Base-by-base conservation (phyloP, 1,139 yeast species). In the Magnusiomyces tetraspermus region DNA sequence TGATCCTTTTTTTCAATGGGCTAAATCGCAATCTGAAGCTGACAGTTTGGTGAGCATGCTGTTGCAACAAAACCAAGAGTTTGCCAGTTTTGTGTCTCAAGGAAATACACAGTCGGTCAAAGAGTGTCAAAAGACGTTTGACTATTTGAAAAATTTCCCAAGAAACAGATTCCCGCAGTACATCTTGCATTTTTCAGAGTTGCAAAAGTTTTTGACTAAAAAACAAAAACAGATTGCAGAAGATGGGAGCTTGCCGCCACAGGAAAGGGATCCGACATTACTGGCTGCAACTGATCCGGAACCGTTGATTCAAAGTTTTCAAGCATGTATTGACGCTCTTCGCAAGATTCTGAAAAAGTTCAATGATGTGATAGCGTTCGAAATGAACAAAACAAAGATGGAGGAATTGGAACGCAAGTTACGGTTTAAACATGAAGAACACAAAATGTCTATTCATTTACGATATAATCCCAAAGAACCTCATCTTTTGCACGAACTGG, bases 121-220 rank as follows among this genome's bases (percentile, higher is more conserved):
- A 24, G 33, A 30, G 23, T 43, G 51, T 13, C 44, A 48, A 5
- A 49, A 51, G 38, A 50, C 48, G 28, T 54, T 54, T 26, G 46
- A 50, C 23, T 43, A 49, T 4, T 33, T 54, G 36, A 49, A 47
- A 37, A 49, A 54, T 38, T 49, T 28, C 31, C 50, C 56, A 10
- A 42, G 54, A 15, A 54, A 51, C 11, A 46, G 56, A 3, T 54
- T 49, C 43, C 51, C 51, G 4, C 54, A 49, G 23, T 54, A 54
- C 21, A 41, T 33, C 17, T 30, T 50, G 41, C 48, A 45, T 17
- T 45, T 45, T 28, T 19, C 8, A 13, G 21, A 24, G 19, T 17
- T 43, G 23, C 17, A 17, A 24, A 43, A 43, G 36, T 19, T 26
- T 3, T 43, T 43, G 36, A 22, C 15, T 3, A 43, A 43, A 22